Percentiles rank a stretch among this genome's conserved stretches.
Conservation (phyloP, 768 basidiomycete species). For the Crucibulum laeve region DNA sequence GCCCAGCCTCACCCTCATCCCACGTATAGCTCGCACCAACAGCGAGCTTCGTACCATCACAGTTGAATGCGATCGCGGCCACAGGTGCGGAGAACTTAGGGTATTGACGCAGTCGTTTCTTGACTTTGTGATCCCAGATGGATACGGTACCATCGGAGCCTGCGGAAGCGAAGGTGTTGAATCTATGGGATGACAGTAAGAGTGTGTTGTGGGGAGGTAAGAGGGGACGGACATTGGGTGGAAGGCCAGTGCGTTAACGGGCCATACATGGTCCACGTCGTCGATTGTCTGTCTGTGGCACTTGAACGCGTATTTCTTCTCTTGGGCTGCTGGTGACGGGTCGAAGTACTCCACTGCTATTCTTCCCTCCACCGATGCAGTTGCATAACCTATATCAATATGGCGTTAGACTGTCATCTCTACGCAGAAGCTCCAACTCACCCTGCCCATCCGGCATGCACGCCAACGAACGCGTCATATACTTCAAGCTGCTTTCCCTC, state of each 20-base stretch:
- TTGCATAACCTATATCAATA: constrained; percentile 71
- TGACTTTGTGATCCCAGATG: constrained; percentile 96
- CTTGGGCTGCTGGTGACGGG: constrained; percentile 69
- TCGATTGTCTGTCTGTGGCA: constrained; percentile 90
- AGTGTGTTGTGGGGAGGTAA: not conserved
- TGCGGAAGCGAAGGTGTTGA: constrained; percentile 93
- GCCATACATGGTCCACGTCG: constrained; percentile 94
- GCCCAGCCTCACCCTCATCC: constrained; percentile 79
- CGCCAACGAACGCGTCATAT: constrained; percentile 86
- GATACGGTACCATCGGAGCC: constrained; percentile 94
- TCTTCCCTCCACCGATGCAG: constrained; percentile 90
- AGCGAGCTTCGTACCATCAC: constrained; percentile 77
- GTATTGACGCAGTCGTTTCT: constrained; percentile 91
- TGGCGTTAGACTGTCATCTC: too few relatives aligned
- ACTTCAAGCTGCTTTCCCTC: constrained; percentile 92
- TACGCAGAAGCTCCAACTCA: too few relatives aligned
- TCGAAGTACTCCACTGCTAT: constrained; percentile 98
- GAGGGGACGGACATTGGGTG: constrained; percentile 64
- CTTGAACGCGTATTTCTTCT: constrained; percentile 93
- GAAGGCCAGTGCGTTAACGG: constrained; percentile 93
- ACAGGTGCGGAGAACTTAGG: constrained; percentile 74
- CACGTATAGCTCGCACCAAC: constrained; percentile 87
- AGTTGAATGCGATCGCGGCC: constrained; percentile 79
- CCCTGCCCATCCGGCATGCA: constrained; percentile 94
- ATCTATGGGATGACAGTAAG: constrained; percentile 32